These are phyloP conservation scores for Lachancea kluyveri DNA, from an alignment of 805 yeast species.

Conservation along the genomic window DNA sequence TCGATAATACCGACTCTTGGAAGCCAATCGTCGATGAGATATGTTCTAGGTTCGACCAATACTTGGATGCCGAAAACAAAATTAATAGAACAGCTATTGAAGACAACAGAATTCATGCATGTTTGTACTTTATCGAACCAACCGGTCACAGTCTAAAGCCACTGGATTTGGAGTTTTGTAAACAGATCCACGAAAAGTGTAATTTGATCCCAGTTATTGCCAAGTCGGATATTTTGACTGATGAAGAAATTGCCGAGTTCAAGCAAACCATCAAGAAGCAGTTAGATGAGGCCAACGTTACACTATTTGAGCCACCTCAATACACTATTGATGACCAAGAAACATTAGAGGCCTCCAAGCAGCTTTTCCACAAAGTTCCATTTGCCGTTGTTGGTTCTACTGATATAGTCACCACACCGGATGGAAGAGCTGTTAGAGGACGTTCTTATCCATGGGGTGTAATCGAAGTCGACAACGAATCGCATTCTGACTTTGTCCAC, in stretches of 20 bases:
- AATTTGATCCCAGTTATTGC: slow-evolving; percentile 93
- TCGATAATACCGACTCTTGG: slow-evolving; percentile 79
- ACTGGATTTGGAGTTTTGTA: slow-evolving; percentile 83
- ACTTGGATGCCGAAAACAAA: slow-evolving; percentile 84
- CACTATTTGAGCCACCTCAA: slow-evolving; percentile 68
- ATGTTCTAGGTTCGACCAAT: slow-evolving; percentile 77
- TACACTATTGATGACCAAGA: slow-evolving; percentile 86
- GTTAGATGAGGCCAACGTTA: slow-evolving; percentile 65
- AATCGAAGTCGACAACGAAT: slow-evolving; percentile 90
- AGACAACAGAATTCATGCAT: slow-evolving; percentile 89
- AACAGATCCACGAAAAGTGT: slow-evolving; percentile 80
- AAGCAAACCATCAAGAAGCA: slow-evolving; percentile 76
- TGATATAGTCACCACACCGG: slow-evolving; percentile 54
- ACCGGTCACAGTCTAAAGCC: slow-evolving; percentile 91
- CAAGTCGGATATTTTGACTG: slow-evolving; percentile 87
- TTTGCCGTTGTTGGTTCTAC: slow-evolving; percentile 95
- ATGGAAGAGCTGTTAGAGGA: slow-evolving; percentile 82
- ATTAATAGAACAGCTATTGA: slow-evolving; percentile 62
- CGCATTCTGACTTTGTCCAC: slow-evolving; percentile 85
- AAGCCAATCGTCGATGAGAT: slow-evolving; percentile 87
- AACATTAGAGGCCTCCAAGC: slow-evolving; percentile 55
- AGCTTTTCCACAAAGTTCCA: slow-evolving; percentile 69
- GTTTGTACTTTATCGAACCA: slow-evolving; percentile 91
- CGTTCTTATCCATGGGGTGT: slow-evolving; percentile 97
- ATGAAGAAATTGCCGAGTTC: slow-evolving; percentile 72